A percentile compares a stretch with the other conserved stretches of the same genome.
These are phyloP conservation scores for Neoconidiobolus thromboides DNA, from an alignment of 371 early-diverging fungal species.

Conservation along the genomic window DNA sequence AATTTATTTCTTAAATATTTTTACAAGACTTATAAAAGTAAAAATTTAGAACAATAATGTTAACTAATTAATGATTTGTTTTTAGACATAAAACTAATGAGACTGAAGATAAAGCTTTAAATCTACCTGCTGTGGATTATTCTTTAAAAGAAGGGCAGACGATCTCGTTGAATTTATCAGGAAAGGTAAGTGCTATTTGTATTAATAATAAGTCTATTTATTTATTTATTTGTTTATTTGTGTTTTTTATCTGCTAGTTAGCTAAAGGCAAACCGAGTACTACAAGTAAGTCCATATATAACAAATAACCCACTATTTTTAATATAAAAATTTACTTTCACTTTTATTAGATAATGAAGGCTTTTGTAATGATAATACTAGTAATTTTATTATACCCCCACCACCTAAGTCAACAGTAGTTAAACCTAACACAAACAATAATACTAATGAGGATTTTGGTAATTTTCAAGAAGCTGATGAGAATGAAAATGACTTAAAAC, in stretches of 20 bases:
- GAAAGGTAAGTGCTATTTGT: slow-evolving; percentile 4
- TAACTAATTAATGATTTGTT: not conserved
- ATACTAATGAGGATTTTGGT: not conserved
- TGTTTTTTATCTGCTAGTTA: not conserved
- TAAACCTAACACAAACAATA: not conserved
- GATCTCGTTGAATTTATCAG: slow-evolving; percentile 50
- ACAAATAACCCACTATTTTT: too few species aligned
- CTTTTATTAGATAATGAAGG: not conserved
- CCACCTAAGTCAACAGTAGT: not conserved
- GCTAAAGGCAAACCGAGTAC: not conserved
- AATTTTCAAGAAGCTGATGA: not conserved
- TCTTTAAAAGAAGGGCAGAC: slow-evolving; percentile 73
- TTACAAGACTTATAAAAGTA: not conserved
- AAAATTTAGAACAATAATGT: not conserved
- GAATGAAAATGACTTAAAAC: not conserved
- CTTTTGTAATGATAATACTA: not conserved
- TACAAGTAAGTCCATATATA: not conserved
- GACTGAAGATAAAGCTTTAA: not conserved
- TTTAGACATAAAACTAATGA: too few species aligned
- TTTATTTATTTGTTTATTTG: not conserved
- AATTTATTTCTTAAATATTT: not conserved
- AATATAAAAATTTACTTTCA: not conserved
- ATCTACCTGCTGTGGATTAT: slow-evolving; percentile 46
- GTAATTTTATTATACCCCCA: not conserved
- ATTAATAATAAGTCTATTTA: too few species aligned